Evolutionary conservation across 1,284 basidiomycete genomes (phyloP), one percentile per base, ranked within the genome.

Genomic region (Tausonia pullulans): DNA sequence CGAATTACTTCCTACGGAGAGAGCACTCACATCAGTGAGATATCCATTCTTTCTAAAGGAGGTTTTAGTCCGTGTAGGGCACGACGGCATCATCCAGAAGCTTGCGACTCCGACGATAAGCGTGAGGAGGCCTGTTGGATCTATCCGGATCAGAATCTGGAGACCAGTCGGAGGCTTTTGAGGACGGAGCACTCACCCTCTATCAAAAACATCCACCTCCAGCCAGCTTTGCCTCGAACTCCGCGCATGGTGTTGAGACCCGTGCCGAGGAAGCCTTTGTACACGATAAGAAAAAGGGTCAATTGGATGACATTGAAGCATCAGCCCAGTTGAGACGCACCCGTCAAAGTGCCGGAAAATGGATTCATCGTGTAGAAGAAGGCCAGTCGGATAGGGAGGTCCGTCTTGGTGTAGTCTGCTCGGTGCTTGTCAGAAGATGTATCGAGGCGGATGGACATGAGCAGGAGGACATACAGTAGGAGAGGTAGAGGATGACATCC

Each of bases 91-190:
- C 69, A 79, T 77, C 76, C 83, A 74, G 77, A 84, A 88, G 0
- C 83, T 81, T 0, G 76, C 71, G n/a, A 87, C 54, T 0, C 85
- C 86, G 64, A 87, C 78, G 54, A 73, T 45, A 0, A 85, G 72
- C 0, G 84, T 84, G 45, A 84, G 71, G 7, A 78, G 58, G 43
- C 81, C 81, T 71, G 61, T 55, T 14, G 55, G 13, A 9, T 27
- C 63, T 53, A 61, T 66, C 60, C 40, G 68, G 52, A 66, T 52
- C 9, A n/a, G 41, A 46, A n/a, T 5, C 60, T 16, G 13, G 13
- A 50, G 16, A 7, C 10, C 13, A 58, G 63, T 11, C 27, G 27
- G n/a, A 5, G 55, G n/a, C 40, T 3, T 14, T 48, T 11, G 43
- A 54, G 16, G 5, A 58, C 14, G 54, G 64, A 58, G 8, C 58